Evolutionary conservation across 169 alveolate species (phyloP).

Genomic region (Plasmodium ovale): DNA sequence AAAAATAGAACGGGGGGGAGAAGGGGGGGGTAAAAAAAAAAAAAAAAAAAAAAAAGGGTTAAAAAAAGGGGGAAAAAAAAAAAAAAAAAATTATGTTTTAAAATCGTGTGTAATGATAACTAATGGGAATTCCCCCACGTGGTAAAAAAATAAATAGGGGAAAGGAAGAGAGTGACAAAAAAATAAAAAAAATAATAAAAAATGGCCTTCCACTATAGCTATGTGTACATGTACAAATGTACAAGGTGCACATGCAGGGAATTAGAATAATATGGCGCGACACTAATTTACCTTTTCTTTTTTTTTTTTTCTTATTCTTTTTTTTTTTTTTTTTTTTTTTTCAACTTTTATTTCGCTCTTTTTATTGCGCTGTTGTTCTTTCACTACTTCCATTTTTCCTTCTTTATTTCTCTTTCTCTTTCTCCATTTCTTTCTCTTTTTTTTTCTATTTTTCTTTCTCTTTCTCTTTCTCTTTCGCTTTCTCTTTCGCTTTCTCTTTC

Average conservation of each 20-base stretch:
- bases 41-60: neutral
- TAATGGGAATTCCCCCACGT: no score
- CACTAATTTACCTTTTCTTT: neutral
- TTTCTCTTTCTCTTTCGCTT: neutral
- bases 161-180: no score
- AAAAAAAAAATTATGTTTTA: no score
- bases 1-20: no score
- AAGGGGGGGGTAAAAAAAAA: neutral
- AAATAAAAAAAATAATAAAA: no score
- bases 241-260: neutral
- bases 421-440: neutral
- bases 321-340: neutral
- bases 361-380: neutral
- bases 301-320: neutral
- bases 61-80: slow-evolving; percentile 2
- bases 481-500: no score
- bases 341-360: neutral
- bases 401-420: neutral
- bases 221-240: no score
- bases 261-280: neutral
- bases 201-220: no score
- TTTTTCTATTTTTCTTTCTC: neutral
- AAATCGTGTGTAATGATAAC: no score
- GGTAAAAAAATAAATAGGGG: no score
- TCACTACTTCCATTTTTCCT: neutral